Base-by-base conservation (phyloP, 371 early-diverging fungal genomes). In the Mortierella sp. region DNA sequence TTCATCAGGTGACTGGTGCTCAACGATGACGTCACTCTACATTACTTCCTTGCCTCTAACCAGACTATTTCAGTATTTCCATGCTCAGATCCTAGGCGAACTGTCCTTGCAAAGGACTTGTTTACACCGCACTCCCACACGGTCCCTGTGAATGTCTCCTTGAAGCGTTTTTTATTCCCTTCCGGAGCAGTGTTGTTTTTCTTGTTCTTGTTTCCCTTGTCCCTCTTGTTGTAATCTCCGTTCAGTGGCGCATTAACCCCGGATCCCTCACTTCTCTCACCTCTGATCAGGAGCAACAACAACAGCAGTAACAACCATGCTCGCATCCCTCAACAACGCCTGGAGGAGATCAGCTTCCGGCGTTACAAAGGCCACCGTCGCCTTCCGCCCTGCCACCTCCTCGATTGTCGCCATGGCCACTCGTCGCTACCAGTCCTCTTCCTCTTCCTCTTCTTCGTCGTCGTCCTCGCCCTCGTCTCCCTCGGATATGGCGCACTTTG, bases 361-460 rank as follows among this genome's bases (percentile, higher is more conserved):
- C 67, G 40, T 40, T 50, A 50, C 71, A 46, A 83, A 71, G 72
- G 40, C 78, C 21, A 70, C 50, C n/a, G 37, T 46, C 13, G 31
- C 34, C 19, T 5, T 61, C 61, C 5, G 71, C 55, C 24, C 46
- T 44, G 31, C 46, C 57, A 28, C 72, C 37, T 69, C 72, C 50
- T 72, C 75, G 64, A 69, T 76, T n/a, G 19, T 73, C 50, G 73
- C 43, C 57, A 54, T 54, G 34, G 73, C 50, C 48, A 40, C 84
- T 34, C 80, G 76, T 51, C 80, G 80, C 53, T 73, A 67, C 57
- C 84, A 80, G 55, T 83, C 83, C 4, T 75, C 76, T 24, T 77
- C 78, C 31, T 80, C 80, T 31, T 80, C 75, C 26, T 71, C 77
- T 40, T 54, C 70, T 43, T 73, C 72, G 9, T 78, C 78, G 13